Base-by-base conservation (phyloP, 2,329 filamentous ascomycete genomes). In the Metarhizium album region DNA sequence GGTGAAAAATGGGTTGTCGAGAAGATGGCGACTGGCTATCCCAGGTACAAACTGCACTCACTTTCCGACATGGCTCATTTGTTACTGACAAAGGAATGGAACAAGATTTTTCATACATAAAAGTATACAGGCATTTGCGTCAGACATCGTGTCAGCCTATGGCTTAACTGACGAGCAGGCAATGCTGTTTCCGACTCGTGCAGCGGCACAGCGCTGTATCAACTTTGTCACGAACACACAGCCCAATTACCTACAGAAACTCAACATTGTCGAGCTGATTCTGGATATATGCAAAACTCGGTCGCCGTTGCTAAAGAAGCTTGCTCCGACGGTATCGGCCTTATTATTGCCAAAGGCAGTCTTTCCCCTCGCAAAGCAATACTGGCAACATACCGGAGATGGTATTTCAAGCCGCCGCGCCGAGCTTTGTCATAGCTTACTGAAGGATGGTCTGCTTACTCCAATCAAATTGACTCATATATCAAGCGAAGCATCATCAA, bases 301-400 rank as follows among this genome's bases (percentile, higher is more conserved):
- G 4, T 70, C 78, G 1, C 68, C 75, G 4, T 69, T 74, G 33
- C 72, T 83, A n/a, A 69, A 66, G 45, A 71, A 74, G 37, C 67
- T 86, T 27, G 70, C 71, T 2, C 83, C 84, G 0, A 73, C 75
- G 9, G 71, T 90, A 22, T 86, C 79, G 1, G 83, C 82, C 23
- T 82, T 95, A 3, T 64, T 97, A 42, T 89, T 85, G 59, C 80
- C 83, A 0, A 72, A 77, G 45, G 78, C 82, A 13, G 70, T 81
- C 18, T 90, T 84, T 59, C 70, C 80, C 4, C 67, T 86, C 53
- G 87, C 89, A n/a, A 97, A 96, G 67, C 80, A 90, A 60, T 96
- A 95, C 62, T 98, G 93, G 93, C 93, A 97, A 66, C 93, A 98
- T 66, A 86, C 87, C 1, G 93, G 93, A 20, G 90, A 95, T 54